Base-by-base conservation (phyloP, 2,329 filamentous ascomycete genomes). In the Zymoseptoria tritici region DNA sequence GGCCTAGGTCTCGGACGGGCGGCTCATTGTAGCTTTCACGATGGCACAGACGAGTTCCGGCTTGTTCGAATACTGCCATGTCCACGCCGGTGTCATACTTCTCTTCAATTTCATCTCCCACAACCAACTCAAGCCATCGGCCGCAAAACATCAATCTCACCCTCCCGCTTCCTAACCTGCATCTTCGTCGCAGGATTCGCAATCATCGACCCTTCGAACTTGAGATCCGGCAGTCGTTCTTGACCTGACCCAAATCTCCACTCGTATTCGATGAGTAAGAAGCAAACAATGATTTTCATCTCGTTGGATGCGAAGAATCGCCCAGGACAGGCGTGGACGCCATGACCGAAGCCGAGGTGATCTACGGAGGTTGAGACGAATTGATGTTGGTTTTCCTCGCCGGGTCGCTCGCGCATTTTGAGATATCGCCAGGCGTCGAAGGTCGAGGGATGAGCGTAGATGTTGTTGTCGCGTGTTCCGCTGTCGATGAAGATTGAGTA, bases 261-360 rank as follows among this genome's bases (percentile, higher is more conserved):
- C 56, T 75, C 73, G 59, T 73, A 75, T 46, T 71, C 66, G 16
- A 72, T 52, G 19, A 74, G 62, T 16, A 75, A 56, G 57, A 70
- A 66, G n/a, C 61, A 65, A n/a, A 75, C 52, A 1, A 68, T 60
- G 24, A 74, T 66, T 57, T 75, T 75, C 49, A 74, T 67, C 58
- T 72, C 70, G 46, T 70, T 70, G 9, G 63, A 60, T 9, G 70
- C 73, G 46, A 75, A 72, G 63, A 73, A 74, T 20, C 72, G 64
- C 46, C 55, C 24, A 2, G 49, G 13, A 26, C 59, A 60, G 7
- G 73, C 72, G 52, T 73, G 68, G 20, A 64, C 61, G 29, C 73
- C 73, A 50, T 68, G 62, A 13, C 71, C 70, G 61, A 73, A 73
- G 0, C 49, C 61, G 42, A 71, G 29, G 57, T 71, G 64, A 2